Base-by-base conservation (phyloP, 345 rosid species). In the Citrus unshiu region DNA sequence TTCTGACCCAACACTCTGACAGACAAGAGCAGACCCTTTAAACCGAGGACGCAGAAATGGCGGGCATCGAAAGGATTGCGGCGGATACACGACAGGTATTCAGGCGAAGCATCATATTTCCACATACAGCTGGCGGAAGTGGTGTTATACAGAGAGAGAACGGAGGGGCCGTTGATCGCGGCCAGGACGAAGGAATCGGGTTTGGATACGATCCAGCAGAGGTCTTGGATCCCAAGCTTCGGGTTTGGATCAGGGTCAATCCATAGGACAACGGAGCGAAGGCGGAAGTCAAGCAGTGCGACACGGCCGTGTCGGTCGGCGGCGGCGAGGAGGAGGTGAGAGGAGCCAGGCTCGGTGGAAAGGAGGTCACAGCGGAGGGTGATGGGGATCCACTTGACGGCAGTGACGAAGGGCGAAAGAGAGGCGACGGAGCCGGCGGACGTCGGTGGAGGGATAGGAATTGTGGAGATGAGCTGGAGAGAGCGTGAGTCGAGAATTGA, bases 281-380 rank as follows among this genome's bases (percentile, higher is more conserved):
- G 90, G 37, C 91, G 94, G 82, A 89, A 87, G 80, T 95, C 99
- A 68, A 95, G 80, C 68, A 95, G 89, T 37, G 93, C 91, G 81
- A 93, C 77, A 70, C 98, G 97, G 77, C 99, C 99, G 57, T 95
- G 99, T 54, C 98, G 96, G 77, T 95, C 99, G n/a, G 83, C 96
- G 49, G 89, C 97, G 78, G 97, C 98, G 62, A 93, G 89, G 86
- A 92, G 85, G 69, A 93, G 92, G 60, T 92, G 93, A 18, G 93
- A 88, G 75, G 92, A 75, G 71, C 93, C 88, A 40, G 97, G 92
- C 69, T 91, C 95, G 70, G 92, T 77, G 81, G 98, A 91, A 78
- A 93, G 90, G 46, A 93, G 89, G 84, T 95, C 98, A 69, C 92
- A 89, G 37, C 86, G 87, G 65, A 90, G 93, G n/a, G 97, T 86